phyloP scores from a whole-genome alignment of 2,329 filamentous ascomycete species.

The Fusarium falciforme region DNA sequence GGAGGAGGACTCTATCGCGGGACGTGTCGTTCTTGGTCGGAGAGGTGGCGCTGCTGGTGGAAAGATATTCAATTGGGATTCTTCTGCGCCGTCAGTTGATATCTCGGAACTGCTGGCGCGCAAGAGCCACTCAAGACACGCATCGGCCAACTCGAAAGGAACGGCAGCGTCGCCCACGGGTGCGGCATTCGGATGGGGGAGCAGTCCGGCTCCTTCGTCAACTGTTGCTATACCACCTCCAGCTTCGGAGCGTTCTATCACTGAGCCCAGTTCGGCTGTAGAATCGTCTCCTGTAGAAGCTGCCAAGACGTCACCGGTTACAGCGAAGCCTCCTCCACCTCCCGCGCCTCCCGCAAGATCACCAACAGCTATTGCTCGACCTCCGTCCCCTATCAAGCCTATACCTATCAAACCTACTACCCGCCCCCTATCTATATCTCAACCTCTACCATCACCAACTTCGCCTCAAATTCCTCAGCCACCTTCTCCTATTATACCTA shows the following conservation, averaged over 20 bases:
- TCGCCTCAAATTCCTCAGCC: slow-evolving; percentile 26
- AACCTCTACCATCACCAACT: slow-evolving; percentile 29
- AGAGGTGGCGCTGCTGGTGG: slow-evolving; percentile 55
- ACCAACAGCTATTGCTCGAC: slow-evolving; percentile 12
- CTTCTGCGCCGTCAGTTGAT: slow-evolving; percentile 61
- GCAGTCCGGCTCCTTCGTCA: slow-evolving; percentile 28
- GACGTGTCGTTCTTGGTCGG: slow-evolving; percentile 56
- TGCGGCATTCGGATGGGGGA: slow-evolving; percentile 49
- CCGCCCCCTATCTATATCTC: slow-evolving; percentile 31
- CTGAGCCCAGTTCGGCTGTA: slow-evolving; percentile 13
- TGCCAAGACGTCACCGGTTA: slow-evolving; percentile 18
- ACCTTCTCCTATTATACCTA: slow-evolving; percentile 19
- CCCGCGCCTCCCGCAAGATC: slow-evolving; percentile 15
- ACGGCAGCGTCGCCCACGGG: slow-evolving; percentile 41
- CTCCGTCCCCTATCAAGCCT: slow-evolving; percentile 29
- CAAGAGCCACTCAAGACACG: slow-evolving; percentile 42
- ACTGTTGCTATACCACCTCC: slow-evolving; percentile 31
- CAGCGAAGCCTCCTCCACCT: background rate
- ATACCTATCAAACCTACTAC: slow-evolving; percentile 29
- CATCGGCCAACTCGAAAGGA: slow-evolving; percentile 39
- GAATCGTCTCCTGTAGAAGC: slow-evolving; percentile 19
- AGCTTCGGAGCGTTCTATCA: slow-evolving; percentile 7
- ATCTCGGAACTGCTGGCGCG: slow-evolving; percentile 53
- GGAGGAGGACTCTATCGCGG: slow-evolving; percentile 70
- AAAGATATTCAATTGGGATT: slow-evolving; percentile 72